Base-by-base conservation (phyloP, 2,329 filamentous ascomycete genomes). In the Camillea tinctor region DNA sequence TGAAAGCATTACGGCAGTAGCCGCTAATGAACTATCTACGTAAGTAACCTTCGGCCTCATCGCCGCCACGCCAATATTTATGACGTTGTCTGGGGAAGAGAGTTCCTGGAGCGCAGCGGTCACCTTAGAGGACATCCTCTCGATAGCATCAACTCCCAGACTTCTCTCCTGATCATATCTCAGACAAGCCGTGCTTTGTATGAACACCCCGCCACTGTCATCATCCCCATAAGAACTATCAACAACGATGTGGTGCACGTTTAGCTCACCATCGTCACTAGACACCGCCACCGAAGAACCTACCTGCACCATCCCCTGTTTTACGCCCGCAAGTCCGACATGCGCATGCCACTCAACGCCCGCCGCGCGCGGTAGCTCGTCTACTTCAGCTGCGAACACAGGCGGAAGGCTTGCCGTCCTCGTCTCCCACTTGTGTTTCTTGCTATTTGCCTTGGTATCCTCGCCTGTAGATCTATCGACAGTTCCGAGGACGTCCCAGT, bases 301-400 rank as follows among this genome's bases (percentile, higher is more conserved):
- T 24, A 71, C 49, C 24, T 58, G 64, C 3, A 74, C 62, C 9
- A 68, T 66, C 13, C 66, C 71, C 7, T 60, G 36, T 15, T 50
- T 64, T 17, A 75, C 60, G 24, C 75, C 74, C 13, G 76, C 74
- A 6, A 90, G 74, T 0, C 91, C 90, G 2, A 85, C 71, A 59
- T 89, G 84, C 1, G 82, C 88, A 66, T 91, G 89, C 93, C 94
- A 99, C 77, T 99, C 95, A 11, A 97, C 85, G 44, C 81, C 81
- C 24, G 89, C 89, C 17, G 79, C 80, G 20, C 91, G 84, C 1
- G 95, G 95, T 13, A 99, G 80, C 65, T 88, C 84, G 50, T 88
- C 83, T 1, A 97, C 90, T 70, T 95, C 87, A 1, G 87, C 88
- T 0, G 89, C 84, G 71, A 95, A 89, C 67, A 93, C 82, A 0